phyloP scores from a whole-genome alignment of 768 basidiomycete genomes.

The Tylopilus sp. region DNA sequence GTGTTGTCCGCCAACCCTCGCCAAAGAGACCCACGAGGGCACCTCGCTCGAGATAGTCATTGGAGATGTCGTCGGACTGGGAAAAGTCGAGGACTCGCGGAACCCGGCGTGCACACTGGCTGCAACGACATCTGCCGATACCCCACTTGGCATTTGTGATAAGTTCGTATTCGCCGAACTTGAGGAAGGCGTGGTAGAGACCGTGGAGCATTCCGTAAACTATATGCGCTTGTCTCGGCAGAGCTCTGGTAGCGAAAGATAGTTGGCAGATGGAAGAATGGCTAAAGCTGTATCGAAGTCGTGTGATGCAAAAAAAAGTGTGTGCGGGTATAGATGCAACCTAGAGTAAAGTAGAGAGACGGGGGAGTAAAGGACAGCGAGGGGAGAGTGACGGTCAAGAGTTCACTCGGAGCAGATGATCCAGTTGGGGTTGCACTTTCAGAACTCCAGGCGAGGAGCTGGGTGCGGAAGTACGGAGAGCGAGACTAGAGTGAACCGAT shows the following conservation, averaged over 20 bases:
- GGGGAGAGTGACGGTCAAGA: constrained; percentile 66
- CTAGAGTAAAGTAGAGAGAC: constrained; percentile 89
- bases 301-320: constrained; percentile 89
- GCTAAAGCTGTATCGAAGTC: constrained; percentile 91
- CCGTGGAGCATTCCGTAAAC: constrained; percentile 89
- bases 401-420: constrained; percentile 36
- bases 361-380: constrained; percentile 95
- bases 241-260: constrained; percentile 72
- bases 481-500: constrained; percentile 92
- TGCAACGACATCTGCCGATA: constrained; percentile 78
- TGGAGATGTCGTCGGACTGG: constrained; percentile 70
- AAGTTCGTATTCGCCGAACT: constrained; percentile 75
- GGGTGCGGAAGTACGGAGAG: constrained; percentile 80
- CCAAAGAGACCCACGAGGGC: constrained; percentile 83
- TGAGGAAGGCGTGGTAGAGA: constrained; percentile 78
- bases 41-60: constrained; percentile 64
- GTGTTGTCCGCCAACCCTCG: constrained; percentile 82
- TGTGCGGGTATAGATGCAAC: constrained; percentile 93
- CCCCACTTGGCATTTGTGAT: constrained; percentile 78
- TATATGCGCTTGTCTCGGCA: constrained; percentile 80
- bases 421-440: constrained; percentile 30
- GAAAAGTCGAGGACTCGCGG: constrained; percentile 86
- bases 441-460: constrained; percentile 67
- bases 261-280: constrained; percentile 79
- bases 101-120: constrained; percentile 76